phyloP scores from a whole-genome alignment of 192 early-diverging fungal species.

The Backusella parvicylindrica region DNA sequence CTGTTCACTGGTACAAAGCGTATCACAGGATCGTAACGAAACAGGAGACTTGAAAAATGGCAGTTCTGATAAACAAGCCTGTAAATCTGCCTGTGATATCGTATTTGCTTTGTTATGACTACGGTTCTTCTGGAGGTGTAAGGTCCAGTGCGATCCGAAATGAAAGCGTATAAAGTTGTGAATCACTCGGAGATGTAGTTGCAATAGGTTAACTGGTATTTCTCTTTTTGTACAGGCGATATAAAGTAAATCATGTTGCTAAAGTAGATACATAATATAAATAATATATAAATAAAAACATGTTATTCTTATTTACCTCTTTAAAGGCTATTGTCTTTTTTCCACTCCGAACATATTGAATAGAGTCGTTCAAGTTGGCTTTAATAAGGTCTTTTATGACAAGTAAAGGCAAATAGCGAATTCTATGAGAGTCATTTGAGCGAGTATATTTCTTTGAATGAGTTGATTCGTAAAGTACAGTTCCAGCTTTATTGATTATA shows the following conservation, averaged over 20 bases:
- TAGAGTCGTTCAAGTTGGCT: constrained; percentile 13
- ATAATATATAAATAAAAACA: background rate
- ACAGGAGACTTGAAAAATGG: background rate
- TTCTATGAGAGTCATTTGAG: background rate
- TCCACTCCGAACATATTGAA: constrained; percentile 24
- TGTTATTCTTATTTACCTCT: no score
- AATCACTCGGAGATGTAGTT: constrained; percentile 21
- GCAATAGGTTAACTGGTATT: constrained; percentile 13
- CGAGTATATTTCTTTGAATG: background rate
- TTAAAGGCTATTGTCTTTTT: constrained; percentile 25
- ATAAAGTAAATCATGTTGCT: constrained; percentile 25
- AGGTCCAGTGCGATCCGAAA: constrained; percentile 22
- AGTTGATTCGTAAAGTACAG: constrained; percentile 17
- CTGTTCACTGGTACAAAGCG: constrained; percentile 17
- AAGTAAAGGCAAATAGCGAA: constrained; percentile 27
- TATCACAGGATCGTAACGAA: background rate
- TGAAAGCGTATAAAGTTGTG: constrained; percentile 18
- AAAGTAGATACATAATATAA: background rate
- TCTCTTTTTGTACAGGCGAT: constrained; percentile 26
- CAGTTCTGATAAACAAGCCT: constrained; percentile 2
- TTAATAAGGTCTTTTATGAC: constrained; percentile 33
- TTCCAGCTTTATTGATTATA: constrained; percentile 23
- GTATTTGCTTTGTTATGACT: background rate
- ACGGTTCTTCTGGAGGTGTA: constrained; percentile 5
- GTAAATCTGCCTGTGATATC: background rate